Base-by-base conservation (phyloP, 768 basidiomycete species). In the Russula foetens region DNA sequence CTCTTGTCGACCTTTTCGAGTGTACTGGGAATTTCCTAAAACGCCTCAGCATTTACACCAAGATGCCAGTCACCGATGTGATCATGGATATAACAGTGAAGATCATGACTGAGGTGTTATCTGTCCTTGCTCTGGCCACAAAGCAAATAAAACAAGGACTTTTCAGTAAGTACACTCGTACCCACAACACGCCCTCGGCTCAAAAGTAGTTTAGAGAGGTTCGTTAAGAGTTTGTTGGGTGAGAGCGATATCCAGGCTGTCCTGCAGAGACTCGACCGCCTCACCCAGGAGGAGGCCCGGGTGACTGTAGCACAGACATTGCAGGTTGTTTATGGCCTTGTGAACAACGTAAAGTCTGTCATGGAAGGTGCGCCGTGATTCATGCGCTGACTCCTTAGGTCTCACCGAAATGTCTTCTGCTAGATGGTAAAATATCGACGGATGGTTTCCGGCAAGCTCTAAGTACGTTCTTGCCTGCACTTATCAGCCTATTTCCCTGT, bases 1-100 rank as follows among this genome's bases (percentile, higher is more conserved):
- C 58, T 4, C 58, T 59, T 21, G 38, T 59, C 28, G 52, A 59
- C n/a, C 58, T 59, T 23, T 54, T 54, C 41, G 53, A 54, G 14
- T 31, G 28, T n/a, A n/a, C 41, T 3, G 41, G 41, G 14, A 29
- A 15, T 48, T 59, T 59, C 52, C 58, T 59, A 28, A 24, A 17
- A 2, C 58, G 58, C 28, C 58, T 59, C 17, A n/a, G 5, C n/a
- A 14, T 48, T 24, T 54, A 59, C 41, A 24, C 29, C 8, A 28
- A 41, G 45, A 29, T 54, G 12, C 45, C 45, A 8, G 17, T 45
- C 21, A 19, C 24, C 8, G 26, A 45, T 41, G n/a, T 4, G 17
- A 53, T 59, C 21, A 46, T 23, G 45, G 46, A 59, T 23, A 53
- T 54, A 19, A 38, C 39, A 24, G 58, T 53, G 21, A 59, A 33